Evolutionary conservation across 371 early-diverging fungal genomes (phyloP).

Genomic region (Rhizopus arrhizus): DNA sequence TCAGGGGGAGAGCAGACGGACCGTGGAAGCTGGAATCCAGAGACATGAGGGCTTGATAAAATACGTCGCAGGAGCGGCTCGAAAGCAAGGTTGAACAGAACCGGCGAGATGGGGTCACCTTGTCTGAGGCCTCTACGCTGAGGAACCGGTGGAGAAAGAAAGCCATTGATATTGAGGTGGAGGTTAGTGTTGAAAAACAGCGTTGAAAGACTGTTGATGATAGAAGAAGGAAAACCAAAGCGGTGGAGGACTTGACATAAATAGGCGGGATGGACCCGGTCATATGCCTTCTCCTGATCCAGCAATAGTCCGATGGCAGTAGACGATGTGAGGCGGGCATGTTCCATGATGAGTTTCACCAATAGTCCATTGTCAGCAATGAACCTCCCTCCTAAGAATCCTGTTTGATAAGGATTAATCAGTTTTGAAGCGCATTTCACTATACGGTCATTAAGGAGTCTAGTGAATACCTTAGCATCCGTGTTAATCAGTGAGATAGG

Average conservation of each 20-base stretch:
- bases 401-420: conserved; percentile 11
- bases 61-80: conserved; percentile 32
- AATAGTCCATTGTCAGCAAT: conserved; percentile 15
- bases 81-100: conserved; percentile 36
- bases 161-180: conserved; percentile 12
- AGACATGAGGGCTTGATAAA: not conserved
- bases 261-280: conserved; percentile 27
- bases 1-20: not conserved
- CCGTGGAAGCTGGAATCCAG: conserved; percentile 4
- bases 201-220: conserved; percentile 3
- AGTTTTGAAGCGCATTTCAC: not conserved
- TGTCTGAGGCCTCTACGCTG: conserved; percentile 30
- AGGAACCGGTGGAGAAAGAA: conserved; percentile 6
- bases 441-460: conserved; percentile 1
- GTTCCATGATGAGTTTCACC: conserved; percentile 1
- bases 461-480: conserved; percentile 9
- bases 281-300: conserved; percentile 7
- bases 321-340: not conserved
- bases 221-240: conserved; percentile 7
- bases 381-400: conserved; percentile 13
- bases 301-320: conserved; percentile 9
- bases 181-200: conserved; percentile 9
- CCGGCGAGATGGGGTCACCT: conserved; percentile 33
- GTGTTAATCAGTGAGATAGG: conserved; percentile 33
- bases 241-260: conserved; percentile 1